Evolutionary conservation across 2,329 filamentous ascomycete species (phyloP), one percentile per base, ranked within the genome.

Genomic region (Aureobasidium mangrovei): DNA sequence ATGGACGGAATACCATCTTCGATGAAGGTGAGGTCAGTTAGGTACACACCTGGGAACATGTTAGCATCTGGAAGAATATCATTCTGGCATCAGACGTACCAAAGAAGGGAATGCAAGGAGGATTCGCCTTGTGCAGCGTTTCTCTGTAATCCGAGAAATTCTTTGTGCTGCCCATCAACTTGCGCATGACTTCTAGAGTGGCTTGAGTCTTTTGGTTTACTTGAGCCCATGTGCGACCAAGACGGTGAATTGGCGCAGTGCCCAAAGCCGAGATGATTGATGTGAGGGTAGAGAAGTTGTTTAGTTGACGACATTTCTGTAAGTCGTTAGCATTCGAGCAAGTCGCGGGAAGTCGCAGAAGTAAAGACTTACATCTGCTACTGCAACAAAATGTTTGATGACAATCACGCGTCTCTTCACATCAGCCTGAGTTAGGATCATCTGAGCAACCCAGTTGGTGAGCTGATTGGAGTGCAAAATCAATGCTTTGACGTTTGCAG

Each of bases 401-500:
- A 98, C 93, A 33, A 95, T 87, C 28, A 97, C 91, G 62, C 93
- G 83, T 70, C 95, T 94, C 76, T 93, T 95, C 59, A 96, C 88
- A 67, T 98, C 93, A 63, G 85, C 81, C 70, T 98, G 93, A 0
- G 86, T 91, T 58, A 98, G 72, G 61, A 98, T 97, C 93, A 98
- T 97, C 70, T 97, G 91, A 31, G 93, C 93, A 48, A 97, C 93
- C 93, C 93, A 98, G 68, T 97, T 98, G 4, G 93, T 98, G 77
- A 98, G 84, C 70, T 97, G 91, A 65, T 98, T 98, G 0, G 93
- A 97, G 72, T 98, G 93, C 51, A 97, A 77, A 72, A 98, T 98
- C 59, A 98, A 78, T 7, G 90, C 88, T 72, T 97, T 96, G 62
- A 98, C 89, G 63, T 98, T 97, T 0, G 89, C 82, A 7, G 93